A percentile compares a stretch with the other conserved stretches of the same genome.
phyloP scores from a whole-genome alignment of 2,329 filamentous ascomycete genomes.

The Fusarium austroafricanum region DNA sequence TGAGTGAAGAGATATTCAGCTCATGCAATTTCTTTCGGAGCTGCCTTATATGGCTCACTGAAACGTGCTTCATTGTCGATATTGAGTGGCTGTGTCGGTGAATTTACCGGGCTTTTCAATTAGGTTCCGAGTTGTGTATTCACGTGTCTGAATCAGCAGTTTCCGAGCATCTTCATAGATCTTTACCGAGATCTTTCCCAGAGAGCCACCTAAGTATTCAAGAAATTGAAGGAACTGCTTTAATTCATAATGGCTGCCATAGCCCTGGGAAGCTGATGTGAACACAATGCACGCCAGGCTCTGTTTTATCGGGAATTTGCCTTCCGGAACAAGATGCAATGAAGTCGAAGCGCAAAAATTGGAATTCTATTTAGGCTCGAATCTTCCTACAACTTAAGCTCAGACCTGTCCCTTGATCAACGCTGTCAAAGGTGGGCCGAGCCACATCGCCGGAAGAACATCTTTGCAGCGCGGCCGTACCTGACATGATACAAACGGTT shows the following conservation, averaged over 20 bases:
- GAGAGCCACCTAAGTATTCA: background rate
- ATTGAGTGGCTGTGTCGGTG: background rate
- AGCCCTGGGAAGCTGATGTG: background rate
- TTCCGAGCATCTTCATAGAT: background rate
- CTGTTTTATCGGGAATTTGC: background rate
- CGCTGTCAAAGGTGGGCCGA: constrained; percentile 27
- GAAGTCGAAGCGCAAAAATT: background rate
- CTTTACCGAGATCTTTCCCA: background rate
- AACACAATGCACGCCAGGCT: background rate
- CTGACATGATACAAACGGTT: constrained; percentile 33
- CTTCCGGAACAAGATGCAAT: background rate
- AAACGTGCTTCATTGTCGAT: background rate
- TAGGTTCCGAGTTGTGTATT: background rate
- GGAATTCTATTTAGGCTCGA: background rate
- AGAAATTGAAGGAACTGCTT: background rate
- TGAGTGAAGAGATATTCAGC: background rate
- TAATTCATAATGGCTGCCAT: background rate
- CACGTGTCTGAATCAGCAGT: background rate
- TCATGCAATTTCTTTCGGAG: background rate
- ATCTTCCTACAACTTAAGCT: background rate
- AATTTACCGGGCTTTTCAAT: background rate
- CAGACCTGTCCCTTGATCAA: background rate
- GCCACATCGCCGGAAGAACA: constrained; percentile 20
- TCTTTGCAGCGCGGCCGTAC: constrained; percentile 15
- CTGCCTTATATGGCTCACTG: background rate